Conservation (phyloP, 1,284 basidiomycete species). For the Inonotus obliquus region DNA sequence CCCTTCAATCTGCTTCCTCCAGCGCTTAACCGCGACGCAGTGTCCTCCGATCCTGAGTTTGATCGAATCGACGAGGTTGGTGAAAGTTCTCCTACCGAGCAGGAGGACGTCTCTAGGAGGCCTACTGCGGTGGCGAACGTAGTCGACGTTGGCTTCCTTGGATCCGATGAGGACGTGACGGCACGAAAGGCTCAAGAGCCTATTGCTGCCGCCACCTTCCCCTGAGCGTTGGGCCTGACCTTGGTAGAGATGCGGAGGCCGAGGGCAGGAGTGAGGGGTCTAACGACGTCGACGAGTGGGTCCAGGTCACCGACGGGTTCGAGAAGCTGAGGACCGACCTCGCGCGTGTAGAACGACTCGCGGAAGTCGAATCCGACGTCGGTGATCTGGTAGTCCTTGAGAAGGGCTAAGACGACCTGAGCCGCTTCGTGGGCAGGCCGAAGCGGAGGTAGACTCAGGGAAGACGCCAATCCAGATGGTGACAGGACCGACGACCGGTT, state of each 20-base stretch:
- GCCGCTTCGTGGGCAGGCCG: conserved; percentile 35
- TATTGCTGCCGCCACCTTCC: conserved; percentile 33
- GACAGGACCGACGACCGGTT: conserved; percentile 32
- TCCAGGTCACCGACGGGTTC: conserved; percentile 20
- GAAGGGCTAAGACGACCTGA: conserved; percentile 34
- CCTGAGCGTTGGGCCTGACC: conserved; percentile 29
- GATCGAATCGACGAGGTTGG: conserved; percentile 31
- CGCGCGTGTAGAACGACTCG: conserved; percentile 29
- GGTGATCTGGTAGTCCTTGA: conserved; percentile 30
- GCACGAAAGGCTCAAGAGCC: conserved; percentile 35
- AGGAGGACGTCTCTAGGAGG: conserved; percentile 29
- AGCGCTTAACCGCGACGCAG: conserved; percentile 16
- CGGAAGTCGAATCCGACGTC: conserved; percentile 37
- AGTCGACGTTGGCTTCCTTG: conserved; percentile 2
- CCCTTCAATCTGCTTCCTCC: conserved; percentile 21
- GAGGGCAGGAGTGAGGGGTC: conserved; percentile 29
- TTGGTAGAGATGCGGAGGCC: conserved; percentile 30
- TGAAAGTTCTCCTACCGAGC: conserved; percentile 29
- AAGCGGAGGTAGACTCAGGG: conserved; percentile 33
- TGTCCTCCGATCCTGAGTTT: conserved; percentile 22
- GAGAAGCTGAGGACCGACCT: conserved; percentile 26
- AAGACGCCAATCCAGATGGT: conserved; percentile 37
- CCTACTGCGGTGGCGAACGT: conserved; percentile 24
- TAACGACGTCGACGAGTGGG: conserved; percentile 27
- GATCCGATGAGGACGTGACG: conserved; percentile 33